A percentile compares a stretch with the other conserved stretches of the same genome.
Conservation (phyloP, 2,329 filamentous ascomycete species). For the Fusarium annulatum region DNA sequence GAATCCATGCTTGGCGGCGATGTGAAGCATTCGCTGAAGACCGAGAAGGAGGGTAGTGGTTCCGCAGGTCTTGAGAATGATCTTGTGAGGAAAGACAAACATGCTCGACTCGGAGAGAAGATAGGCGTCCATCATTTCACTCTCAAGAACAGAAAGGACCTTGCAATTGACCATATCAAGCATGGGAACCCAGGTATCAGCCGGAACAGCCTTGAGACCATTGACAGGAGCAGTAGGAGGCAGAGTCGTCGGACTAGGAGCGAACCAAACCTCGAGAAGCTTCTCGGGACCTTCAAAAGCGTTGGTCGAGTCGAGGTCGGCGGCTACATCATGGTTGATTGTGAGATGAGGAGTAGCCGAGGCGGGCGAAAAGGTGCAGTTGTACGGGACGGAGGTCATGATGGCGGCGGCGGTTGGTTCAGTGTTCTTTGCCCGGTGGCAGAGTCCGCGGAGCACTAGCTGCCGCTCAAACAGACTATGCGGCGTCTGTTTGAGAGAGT, state of each 20-base stretch:
- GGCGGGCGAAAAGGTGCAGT: slow-evolving; percentile 86
- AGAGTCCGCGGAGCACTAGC: slow-evolving; percentile 91
- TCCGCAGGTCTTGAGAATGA: slow-evolving; percentile 98
- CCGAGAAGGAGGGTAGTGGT: slow-evolving; percentile 94
- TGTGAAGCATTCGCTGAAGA: slow-evolving; percentile 89
- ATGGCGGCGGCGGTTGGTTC: neutral
- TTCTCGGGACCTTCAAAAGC: slow-evolving; percentile 99
- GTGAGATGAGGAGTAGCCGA: slow-evolving; percentile 89
- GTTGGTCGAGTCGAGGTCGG: slow-evolving; percentile 93
- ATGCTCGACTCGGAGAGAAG: slow-evolving; percentile 98
- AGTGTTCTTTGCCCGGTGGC: slow-evolving; percentile 50
- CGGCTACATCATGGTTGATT: slow-evolving; percentile 94
- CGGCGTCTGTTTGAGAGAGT: slow-evolving; percentile 95
- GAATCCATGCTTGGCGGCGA: slow-evolving; percentile 90
- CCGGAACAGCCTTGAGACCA: slow-evolving; percentile 86
- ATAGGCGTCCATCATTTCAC: slow-evolving; percentile 95
- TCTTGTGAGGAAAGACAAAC: slow-evolving; percentile 99
- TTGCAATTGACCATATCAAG: slow-evolving; percentile 98
- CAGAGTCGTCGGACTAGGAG: slow-evolving; percentile 78
- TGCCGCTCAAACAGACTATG: slow-evolving; percentile 97
- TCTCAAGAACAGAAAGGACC: slow-evolving; percentile 92
- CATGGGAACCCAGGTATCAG: slow-evolving; percentile 94
- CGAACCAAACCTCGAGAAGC: slow-evolving; percentile 98
- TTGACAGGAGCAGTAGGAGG: slow-evolving; percentile 75
- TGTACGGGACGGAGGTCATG: slow-evolving; percentile 48